phyloP scores from a whole-genome alignment of 441 rosid genomes.

The Gossypium trilobum region DNA sequence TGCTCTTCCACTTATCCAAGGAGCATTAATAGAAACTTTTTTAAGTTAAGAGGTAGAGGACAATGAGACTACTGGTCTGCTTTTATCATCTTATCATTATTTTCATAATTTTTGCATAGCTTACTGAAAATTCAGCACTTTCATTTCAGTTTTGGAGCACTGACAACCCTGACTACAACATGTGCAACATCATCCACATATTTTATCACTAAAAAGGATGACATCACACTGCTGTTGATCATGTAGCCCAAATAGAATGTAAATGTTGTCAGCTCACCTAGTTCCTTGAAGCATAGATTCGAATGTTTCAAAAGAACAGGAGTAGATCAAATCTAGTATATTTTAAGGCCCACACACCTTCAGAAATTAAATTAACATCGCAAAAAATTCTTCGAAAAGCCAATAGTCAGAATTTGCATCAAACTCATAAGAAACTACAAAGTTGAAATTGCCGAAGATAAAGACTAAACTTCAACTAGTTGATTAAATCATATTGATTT shows the following conservation, averaged over 20 bases:
- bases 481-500: background rate
- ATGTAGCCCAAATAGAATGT: background rate
- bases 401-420: constrained; percentile 8
- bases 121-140: background rate
- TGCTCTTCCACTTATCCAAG: background rate
- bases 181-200: background rate
- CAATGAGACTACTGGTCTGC: background rate
- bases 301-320: background rate
- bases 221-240: background rate
- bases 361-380: background rate
- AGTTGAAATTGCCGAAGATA: background rate
- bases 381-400: background rate
- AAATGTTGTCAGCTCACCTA: background rate
- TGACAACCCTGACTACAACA: background rate
- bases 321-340: background rate
- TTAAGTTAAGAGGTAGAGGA: background rate
- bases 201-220: background rate
- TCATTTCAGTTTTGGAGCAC: background rate
- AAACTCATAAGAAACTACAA: background rate
- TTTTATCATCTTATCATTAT: background rate
- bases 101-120: background rate
- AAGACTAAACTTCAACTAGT: background rate
- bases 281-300: background rate
- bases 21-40: background rate
- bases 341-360: background rate